Conservation (phyloP, 306 rosid species). For the Lathyrus oleraceus region DNA sequence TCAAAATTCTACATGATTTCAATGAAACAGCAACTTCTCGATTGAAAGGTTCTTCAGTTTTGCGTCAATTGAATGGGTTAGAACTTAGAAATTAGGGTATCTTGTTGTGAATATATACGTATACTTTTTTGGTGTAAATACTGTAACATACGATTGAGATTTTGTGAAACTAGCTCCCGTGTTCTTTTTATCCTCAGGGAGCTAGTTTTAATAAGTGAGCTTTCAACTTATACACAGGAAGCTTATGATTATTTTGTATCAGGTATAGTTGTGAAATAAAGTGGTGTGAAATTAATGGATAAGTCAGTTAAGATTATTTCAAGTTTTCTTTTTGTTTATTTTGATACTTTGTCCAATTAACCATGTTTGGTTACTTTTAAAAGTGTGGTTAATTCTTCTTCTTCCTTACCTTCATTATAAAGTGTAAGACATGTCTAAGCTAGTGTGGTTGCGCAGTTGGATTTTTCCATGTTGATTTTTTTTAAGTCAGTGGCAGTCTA, state of each 20-base stretch:
- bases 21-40: conserved; percentile 43
- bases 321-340: background rate
- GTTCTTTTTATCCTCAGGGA: conserved; percentile 29
- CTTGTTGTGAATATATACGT: conserved; percentile 10
- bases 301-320: background rate
- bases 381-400: background rate
- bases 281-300: conserved; percentile 18
- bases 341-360: background rate
- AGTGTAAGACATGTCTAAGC: too few species aligned
- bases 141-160: conserved; percentile 12
- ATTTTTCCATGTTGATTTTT: too few species aligned
- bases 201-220: conserved; percentile 36
- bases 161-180: conserved; percentile 45
- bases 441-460: too few species aligned
- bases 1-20: conserved; percentile 61
- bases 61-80: conserved; percentile 39
- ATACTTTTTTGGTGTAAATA: conserved; percentile 14
- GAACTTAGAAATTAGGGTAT: background rate
- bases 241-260: background rate
- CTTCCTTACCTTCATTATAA: too few species aligned
- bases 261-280: background rate
- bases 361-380: background rate
- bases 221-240: background rate
- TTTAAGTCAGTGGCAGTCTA: too few species aligned
- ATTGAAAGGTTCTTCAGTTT: conserved; percentile 39